Conservation (phyloP, 768 basidiomycete genomes). For the Naganishia randhawae region DNA sequence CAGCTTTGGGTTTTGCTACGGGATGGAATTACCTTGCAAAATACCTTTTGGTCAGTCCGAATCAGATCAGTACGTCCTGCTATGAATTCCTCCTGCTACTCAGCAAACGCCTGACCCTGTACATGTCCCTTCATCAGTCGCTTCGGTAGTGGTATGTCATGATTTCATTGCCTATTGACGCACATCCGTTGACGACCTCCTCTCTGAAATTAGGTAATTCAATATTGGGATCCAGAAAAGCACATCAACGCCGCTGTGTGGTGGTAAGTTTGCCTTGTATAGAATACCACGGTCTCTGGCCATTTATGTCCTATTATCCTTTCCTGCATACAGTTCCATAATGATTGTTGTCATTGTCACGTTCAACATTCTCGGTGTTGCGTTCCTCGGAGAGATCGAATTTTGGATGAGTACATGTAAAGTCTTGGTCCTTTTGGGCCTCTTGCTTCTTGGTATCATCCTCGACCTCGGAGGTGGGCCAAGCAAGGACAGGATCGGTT, state of each 20-base stretch:
- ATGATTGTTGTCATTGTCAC: conserved; percentile 37
- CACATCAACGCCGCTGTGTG: conserved; percentile 28
- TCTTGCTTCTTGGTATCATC: conserved; percentile 44
- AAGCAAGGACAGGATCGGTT: conserved; percentile 33
- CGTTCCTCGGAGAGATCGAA: conserved; percentile 38
- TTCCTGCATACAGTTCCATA: conserved; percentile 31
- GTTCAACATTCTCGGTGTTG: conserved; percentile 43
- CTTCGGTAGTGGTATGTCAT: conserved; percentile 37
- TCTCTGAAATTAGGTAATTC: too few relatives aligned
- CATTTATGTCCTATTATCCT: not conserved
- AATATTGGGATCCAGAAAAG: conserved; percentile 22
- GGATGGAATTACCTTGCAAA: conserved; percentile 43
- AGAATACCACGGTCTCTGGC: not conserved
- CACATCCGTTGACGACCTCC: too few relatives aligned
- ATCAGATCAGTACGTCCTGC: conserved; percentile 37
- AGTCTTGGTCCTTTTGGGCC: conserved; percentile 37
- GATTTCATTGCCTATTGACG: too few relatives aligned
- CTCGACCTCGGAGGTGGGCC: conserved; percentile 47
- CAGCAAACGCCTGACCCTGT: not conserved
- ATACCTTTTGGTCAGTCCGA: conserved; percentile 52
- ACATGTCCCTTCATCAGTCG: conserved; percentile 14
- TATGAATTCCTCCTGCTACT: not conserved
- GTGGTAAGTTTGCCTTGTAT: conserved; percentile 11
- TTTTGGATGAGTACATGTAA: conserved; percentile 39
- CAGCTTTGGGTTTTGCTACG: conserved; percentile 44